Evolutionary conservation across 192 early-diverging fungal species (phyloP).

Genomic region (Backusella australiensis): DNA sequence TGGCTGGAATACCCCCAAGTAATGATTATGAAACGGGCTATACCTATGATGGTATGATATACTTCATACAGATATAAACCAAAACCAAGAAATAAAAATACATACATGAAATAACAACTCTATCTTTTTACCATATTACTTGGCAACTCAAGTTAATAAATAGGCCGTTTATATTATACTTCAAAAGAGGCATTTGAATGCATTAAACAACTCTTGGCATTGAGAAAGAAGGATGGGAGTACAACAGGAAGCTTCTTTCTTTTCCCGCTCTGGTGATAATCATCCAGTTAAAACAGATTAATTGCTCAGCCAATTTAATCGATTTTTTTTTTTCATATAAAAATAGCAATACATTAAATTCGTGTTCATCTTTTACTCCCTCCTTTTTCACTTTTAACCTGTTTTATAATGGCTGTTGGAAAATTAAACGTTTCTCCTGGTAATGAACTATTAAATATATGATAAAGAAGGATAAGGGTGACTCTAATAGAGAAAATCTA

Average conservation of each 20-base stretch:
- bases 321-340: background rate
- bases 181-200: background rate
- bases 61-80: background rate
- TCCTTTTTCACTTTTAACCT: background rate
- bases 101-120: background rate
- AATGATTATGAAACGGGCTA: background rate
- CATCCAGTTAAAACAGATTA: conserved; percentile 6
- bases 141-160: too few species aligned
- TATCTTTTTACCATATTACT: background rate
- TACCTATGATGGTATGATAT: background rate
- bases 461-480: background rate
- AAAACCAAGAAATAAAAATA: background rate
- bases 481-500: background rate
- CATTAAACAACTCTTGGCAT: background rate
- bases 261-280: conserved; percentile 4
- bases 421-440: conserved; percentile 18
- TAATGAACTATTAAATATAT: background rate
- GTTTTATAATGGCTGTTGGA: conserved; percentile 12
- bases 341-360: background rate
- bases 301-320: background rate
- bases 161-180: background rate
- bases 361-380: background rate
- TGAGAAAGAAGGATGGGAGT: background rate
- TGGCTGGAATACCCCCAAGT: background rate
- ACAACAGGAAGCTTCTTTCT: conserved; percentile 8